These are phyloP conservation scores for Monoraphidium neglectum DNA, from an alignment of 139 green algal species.

Conservation along the genomic window DNA sequence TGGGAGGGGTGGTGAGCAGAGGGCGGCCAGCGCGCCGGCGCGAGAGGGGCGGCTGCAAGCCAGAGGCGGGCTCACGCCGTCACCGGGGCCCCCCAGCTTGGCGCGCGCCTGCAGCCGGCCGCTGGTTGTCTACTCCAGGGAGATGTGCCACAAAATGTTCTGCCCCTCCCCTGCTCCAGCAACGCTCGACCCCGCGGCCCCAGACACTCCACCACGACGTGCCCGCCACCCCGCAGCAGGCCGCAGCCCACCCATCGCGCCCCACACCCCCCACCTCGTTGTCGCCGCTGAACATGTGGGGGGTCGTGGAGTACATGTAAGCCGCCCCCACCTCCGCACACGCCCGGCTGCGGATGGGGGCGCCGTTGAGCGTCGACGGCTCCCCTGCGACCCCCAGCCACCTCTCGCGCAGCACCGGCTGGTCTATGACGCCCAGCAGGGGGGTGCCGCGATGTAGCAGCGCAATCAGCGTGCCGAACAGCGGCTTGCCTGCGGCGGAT, in stretches of 20 bases:
- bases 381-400: slow-evolving; percentile 89
- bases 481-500: slow-evolving; percentile 85
- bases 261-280: slow-evolving; percentile 11
- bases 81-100: too few relatives aligned
- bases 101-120: too few relatives aligned
- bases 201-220: too few relatives aligned
- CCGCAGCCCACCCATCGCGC: neutral
- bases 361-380: slow-evolving; percentile 88
- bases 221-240: too few relatives aligned
- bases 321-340: slow-evolving; percentile 47
- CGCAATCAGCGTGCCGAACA: slow-evolving; percentile 96
- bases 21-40: neutral
- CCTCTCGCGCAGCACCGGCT: slow-evolving; percentile 88
- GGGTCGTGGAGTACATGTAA: slow-evolving; percentile 75
- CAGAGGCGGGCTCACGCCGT: too few relatives aligned
- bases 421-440: slow-evolving; percentile 95
- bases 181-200: too few relatives aligned
- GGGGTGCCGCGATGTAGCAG: slow-evolving; percentile 88
- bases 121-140: too few relatives aligned
- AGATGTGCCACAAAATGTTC: too few relatives aligned
- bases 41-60: too few relatives aligned
- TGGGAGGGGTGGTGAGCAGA: neutral
- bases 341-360: slow-evolving; percentile 45
- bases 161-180: too few relatives aligned
- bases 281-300: slow-evolving; percentile 83